These are phyloP conservation scores for Parathielavia hyrcaniae DNA, from an alignment of 495 filamentous ascomycete species.

Conservation along the genomic window DNA sequence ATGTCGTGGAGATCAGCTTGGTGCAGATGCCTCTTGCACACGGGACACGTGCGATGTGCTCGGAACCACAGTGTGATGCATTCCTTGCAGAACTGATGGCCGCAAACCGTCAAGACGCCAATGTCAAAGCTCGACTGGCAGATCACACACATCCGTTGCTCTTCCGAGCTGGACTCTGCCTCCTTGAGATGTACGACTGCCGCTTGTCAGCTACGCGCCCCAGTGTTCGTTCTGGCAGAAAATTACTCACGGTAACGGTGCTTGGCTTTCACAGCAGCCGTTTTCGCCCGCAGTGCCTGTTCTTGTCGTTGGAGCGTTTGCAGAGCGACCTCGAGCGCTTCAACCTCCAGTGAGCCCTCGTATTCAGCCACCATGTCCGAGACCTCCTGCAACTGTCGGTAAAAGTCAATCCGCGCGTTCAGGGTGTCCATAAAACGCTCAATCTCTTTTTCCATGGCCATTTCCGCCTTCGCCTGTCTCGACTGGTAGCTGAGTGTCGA, in stretches of 20 bases:
- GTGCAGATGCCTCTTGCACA: slow-evolving; percentile 65
- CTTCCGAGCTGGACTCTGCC: slow-evolving; percentile 49
- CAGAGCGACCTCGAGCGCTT: slow-evolving; percentile 31
- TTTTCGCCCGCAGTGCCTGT: slow-evolving; percentile 42
- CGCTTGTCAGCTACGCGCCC: slow-evolving; percentile 16
- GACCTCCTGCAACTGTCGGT: slow-evolving; percentile 78
- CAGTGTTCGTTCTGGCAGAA: background rate
- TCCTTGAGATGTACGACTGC: slow-evolving; percentile 45
- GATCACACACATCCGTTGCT: slow-evolving; percentile 68
- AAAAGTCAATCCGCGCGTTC: slow-evolving; percentile 80
- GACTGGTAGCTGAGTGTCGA: slow-evolving; percentile 53
- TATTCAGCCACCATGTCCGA: slow-evolving; percentile 78
- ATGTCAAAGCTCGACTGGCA: slow-evolving; percentile 65
- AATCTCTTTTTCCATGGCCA: slow-evolving; percentile 61
- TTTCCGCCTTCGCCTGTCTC: slow-evolving; percentile 58
- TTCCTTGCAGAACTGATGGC: slow-evolving; percentile 82
- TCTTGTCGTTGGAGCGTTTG: slow-evolving; percentile 36
- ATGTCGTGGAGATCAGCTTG: slow-evolving; percentile 69
- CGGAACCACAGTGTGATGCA: slow-evolving; percentile 74
- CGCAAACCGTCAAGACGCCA: slow-evolving; percentile 83
- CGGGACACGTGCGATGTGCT: slow-evolving; percentile 58
- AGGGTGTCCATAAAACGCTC: slow-evolving; percentile 68
- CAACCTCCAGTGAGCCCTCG: slow-evolving; percentile 45
- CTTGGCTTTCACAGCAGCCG: slow-evolving; percentile 60
- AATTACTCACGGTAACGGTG: slow-evolving; percentile 58